A percentile compares a stretch with the other conserved stretches of the same genome.
Conservation (phyloP, 2,329 filamentous ascomycete species). For the Aspergillus piperis region DNA sequence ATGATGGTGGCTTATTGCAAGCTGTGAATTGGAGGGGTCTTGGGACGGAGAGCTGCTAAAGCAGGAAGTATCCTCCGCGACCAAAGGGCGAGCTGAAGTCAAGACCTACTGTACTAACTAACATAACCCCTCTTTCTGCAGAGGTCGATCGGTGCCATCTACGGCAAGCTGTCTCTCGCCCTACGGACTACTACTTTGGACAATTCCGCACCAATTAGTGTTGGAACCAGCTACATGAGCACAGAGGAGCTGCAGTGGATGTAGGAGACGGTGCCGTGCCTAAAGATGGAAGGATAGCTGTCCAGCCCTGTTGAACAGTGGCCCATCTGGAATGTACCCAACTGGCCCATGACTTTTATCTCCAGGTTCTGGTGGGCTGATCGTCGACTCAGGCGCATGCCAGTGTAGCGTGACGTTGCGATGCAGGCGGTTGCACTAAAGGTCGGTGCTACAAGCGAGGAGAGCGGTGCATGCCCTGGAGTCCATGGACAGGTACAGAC, state of each 20-base stretch:
- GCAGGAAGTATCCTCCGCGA: constrained; percentile 1
- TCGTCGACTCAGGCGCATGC: not conserved
- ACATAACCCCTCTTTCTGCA: not conserved
- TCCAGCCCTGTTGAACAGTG: not conserved
- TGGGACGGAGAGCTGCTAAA: not conserved
- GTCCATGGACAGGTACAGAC: constrained; percentile 1
- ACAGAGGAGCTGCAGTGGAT: not conserved
- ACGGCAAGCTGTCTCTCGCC: not conserved
- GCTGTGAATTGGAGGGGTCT: not conserved
- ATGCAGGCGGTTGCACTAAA: constrained; percentile 6
- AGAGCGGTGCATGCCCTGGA: not conserved
- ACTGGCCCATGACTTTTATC: not conserved
- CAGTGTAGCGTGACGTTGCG: constrained; percentile 7
- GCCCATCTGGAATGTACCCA: constrained; percentile 1
- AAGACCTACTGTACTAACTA: not conserved
- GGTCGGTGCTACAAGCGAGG: not conserved
- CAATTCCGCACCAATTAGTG: not conserved
- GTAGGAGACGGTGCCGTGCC: not conserved
- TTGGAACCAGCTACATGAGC: not conserved
- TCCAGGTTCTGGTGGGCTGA: constrained; percentile 9
- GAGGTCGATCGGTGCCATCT: not conserved
- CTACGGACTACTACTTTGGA: not conserved
- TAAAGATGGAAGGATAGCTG: not conserved
- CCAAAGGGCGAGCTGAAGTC: not conserved
- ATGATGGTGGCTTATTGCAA: not conserved